Base-by-base conservation (phyloP, 2,329 filamentous ascomycete genomes). In the Apiospora koreana region DNA sequence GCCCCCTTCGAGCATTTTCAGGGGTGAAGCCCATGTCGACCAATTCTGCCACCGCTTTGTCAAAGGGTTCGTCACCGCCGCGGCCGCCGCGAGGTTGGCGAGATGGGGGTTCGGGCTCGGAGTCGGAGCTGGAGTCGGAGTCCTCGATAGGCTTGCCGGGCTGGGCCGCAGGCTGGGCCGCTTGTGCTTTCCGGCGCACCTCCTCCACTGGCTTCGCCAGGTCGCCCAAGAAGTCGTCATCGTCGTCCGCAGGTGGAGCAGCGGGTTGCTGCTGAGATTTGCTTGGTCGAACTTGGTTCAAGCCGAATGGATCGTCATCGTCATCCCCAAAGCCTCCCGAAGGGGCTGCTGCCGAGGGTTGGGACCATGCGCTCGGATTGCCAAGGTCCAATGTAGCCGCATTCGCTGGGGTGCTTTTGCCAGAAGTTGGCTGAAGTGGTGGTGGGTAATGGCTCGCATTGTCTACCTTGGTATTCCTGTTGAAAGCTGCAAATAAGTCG, bases 11-110 rank as follows among this genome's bases (percentile, higher is more conserved):
- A n/a, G 96, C 92, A 76, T 94, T 94, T 71, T 97, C 93, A 0
- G 91, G 87, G 0, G 94, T 90, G 76, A 99, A 99, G 0, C 96
- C 96, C 89, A 98, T 98, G 74, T 98, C 95, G 3, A 98, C 90
- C 35, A 99, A 84, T 79, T 98, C 94, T 12, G 93, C 94, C 35
- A 98, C 89, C 12, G 94, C 93, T 74, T 88, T 89, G 77, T 97
- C 94, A 70, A 92, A 91, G 1, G 89, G 89, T 75, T 94, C 91
- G 45, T 88, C 74, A 31, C 58, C 54, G 8, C 54, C 54, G 31
- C 43, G 35, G 14, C 28, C 54, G 16, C 54, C 18, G 31, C 43
- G 46, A 50, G 14, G 62, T 76, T 74, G 70, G 6, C 69, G 72
- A 31, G 69, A 70, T 38, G 71, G 48, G 4, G 54, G 48, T 68